Evolutionary conservation across 2,329 filamentous ascomycete genomes (phyloP).

Genomic region (Beauveria sp.): DNA sequence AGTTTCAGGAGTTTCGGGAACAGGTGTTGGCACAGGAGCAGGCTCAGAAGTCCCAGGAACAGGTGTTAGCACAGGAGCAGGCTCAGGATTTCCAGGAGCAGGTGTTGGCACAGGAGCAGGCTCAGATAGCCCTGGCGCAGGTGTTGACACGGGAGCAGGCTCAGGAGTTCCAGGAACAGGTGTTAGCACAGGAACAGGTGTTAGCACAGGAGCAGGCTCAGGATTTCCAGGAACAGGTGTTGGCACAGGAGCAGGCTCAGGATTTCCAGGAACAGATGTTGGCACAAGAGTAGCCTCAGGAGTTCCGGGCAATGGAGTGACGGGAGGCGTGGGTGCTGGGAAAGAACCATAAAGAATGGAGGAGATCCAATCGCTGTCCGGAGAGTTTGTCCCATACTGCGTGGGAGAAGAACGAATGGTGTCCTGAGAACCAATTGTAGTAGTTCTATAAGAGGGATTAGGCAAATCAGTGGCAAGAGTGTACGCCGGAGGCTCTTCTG

Average conservation of each 20-base stretch:
- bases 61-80: too few relatives aligned
- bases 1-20: slow-evolving; percentile 13
- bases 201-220: background rate
- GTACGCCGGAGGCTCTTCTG: slow-evolving; percentile 7
- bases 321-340: slow-evolving; percentile 26
- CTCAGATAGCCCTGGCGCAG: too few relatives aligned
- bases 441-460: background rate
- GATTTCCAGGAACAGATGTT: slow-evolving; percentile 14
- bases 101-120: too few relatives aligned
- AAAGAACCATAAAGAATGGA: slow-evolving; percentile 11
- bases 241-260: background rate
- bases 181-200: slow-evolving; percentile 12
- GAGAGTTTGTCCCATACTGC: background rate
- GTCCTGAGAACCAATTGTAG: background rate
- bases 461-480: background rate
- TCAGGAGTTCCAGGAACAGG: background rate
- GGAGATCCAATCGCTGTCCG: slow-evolving; percentile 8
- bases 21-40: slow-evolving; percentile 12
- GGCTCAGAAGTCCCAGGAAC: too few relatives aligned
- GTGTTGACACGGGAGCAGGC: too few relatives aligned
- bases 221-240: slow-evolving; percentile 17
- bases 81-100: too few relatives aligned
- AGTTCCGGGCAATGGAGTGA: slow-evolving; percentile 17
- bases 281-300: background rate
- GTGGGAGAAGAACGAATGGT: background rate